Evolutionary conservation across 2,329 filamentous ascomycete genomes (phyloP).

Genomic region (Metarhizium brunneum): DNA sequence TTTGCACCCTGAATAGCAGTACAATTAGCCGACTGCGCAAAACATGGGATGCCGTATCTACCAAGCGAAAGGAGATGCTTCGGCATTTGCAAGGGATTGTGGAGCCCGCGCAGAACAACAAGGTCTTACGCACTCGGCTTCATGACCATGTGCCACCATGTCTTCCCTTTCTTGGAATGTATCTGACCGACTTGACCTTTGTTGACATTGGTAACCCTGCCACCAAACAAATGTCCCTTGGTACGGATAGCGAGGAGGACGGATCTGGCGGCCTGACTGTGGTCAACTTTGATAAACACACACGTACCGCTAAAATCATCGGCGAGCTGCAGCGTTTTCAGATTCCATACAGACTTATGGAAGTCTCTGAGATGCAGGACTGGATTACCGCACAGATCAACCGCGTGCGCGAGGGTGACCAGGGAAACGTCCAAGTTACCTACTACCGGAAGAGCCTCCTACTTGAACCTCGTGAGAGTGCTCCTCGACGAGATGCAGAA

Average conservation of each 20-base stretch:
- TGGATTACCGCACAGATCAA: slow-evolving; percentile 81
- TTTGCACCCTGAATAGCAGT: slow-evolving; percentile 86
- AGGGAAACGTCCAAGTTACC: slow-evolving; percentile 47
- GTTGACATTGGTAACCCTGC: slow-evolving; percentile 89
- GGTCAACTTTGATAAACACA: slow-evolving; percentile 97
- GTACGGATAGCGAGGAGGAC: slow-evolving; percentile 44
- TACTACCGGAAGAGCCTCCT: slow-evolving; percentile 77
- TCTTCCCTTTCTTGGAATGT: slow-evolving; percentile 91
- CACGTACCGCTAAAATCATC: slow-evolving; percentile 89
- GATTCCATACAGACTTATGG: slow-evolving; percentile 75
- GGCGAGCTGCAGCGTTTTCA: slow-evolving; percentile 94
- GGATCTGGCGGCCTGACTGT: slow-evolving; percentile 61
- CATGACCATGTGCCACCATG: slow-evolving; percentile 85
- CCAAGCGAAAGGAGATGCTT: slow-evolving; percentile 72
- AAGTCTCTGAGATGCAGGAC: slow-evolving; percentile 81
- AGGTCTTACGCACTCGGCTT: slow-evolving; percentile 71
- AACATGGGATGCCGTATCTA: slow-evolving; percentile 85
- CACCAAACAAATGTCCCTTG: slow-evolving; percentile 58
- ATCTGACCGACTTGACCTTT: slow-evolving; percentile 92
- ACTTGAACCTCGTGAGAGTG: slow-evolving; percentile 63
- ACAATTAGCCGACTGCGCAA: slow-evolving; percentile 80
- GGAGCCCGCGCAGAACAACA: slow-evolving; percentile 85
- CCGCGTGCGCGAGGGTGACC: slow-evolving; percentile 56
- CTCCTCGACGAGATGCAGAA: slow-evolving; percentile 22
- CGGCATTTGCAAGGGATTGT: slow-evolving; percentile 75